Evolutionary conservation across 176 grass and related monocot genomes (phyloP).

Genomic region (Cocos nucifera): DNA sequence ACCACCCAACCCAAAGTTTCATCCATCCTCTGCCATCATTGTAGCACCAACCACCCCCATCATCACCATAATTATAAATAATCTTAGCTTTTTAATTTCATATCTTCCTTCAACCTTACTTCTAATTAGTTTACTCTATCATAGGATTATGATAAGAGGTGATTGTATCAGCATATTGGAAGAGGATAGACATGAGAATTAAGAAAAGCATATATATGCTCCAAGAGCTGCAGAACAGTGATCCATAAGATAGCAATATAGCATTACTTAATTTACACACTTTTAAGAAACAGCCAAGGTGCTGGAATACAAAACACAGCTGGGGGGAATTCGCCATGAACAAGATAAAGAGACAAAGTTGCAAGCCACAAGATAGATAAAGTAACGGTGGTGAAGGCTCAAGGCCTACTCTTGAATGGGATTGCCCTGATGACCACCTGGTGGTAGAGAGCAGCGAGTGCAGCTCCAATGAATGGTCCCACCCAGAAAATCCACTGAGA

Average conservation of each 20-base stretch:
- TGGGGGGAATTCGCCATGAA: conserved; percentile 14
- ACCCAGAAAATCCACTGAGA: conserved; percentile 60
- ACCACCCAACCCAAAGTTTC: too few species aligned
- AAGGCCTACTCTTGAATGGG: conserved; percentile 44
- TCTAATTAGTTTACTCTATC: too few species aligned
- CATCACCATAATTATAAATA: neutral
- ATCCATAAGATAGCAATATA: neutral
- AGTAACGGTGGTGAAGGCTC: neutral
- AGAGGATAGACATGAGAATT: too few species aligned
- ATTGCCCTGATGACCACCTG: conserved; percentile 46
- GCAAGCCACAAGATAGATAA: neutral
- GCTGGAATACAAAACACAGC: conserved; percentile 12
- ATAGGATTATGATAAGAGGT: too few species aligned
- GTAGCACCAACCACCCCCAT: neutral
- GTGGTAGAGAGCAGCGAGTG: conserved; percentile 42
- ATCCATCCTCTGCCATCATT: neutral
- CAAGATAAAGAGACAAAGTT: neutral
- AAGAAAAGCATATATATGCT: conserved; percentile 1
- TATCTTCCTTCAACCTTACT: too few species aligned
- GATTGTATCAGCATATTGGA: too few species aligned
- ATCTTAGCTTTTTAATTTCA: too few species aligned
- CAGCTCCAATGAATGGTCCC: conserved; percentile 53
- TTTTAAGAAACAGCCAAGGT: neutral
- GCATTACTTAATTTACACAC: conserved; percentile 26
- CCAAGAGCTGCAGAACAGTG: neutral